Evolutionary conservation across 805 yeast genomes (phyloP), one percentile per base, ranked within the genome.

Genomic region (Barnettozyma sucrosica): DNA sequence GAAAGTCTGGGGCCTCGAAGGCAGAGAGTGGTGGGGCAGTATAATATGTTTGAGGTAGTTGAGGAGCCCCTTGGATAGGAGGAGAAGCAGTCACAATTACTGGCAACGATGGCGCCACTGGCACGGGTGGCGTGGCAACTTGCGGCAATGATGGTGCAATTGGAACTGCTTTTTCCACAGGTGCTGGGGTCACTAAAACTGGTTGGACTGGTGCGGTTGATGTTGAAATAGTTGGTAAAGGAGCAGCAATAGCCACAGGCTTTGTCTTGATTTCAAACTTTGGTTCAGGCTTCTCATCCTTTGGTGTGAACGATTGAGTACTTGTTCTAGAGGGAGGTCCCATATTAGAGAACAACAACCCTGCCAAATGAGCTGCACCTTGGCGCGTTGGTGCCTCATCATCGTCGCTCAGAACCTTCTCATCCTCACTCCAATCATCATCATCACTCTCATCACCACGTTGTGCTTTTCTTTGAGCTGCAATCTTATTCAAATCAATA

Each of bases 381-480:
- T 63, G 63, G 33, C 67, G 63, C 28, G 60, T 58, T 39, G 63
- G 58, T 20, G 55, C 46, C 16, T 56, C 61, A 4, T 67, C 72
- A 46, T 69, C 72, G 50, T 63, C 68, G 36, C 56, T 56, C 48
- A 21, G 51, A 54, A 18, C 56, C 55, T 18, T 65, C 45, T 64
- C 69, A 24, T 64, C 61, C 25, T 53, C 58, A 63, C 68, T 62
- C 50, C 65, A 65, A 49, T 63, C 69, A 46, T 66, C 68, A 43
- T 63, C 64, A 44, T 60, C 65, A 25, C 60, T 58, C 41, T 59
- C 68, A 30, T 65, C 48, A 16, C 75, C 74, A 64, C 90, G 72
- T 62, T 85, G 92, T 7, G 86, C 78, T 24, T 76, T 79, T 64
- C 93, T 72, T 64, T 85, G 90, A 2, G 82, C 83, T 47, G 80